Percentiles rank a stretch among this genome's conserved stretches.
Evolutionary conservation across 345 rosid genomes (phyloP).

Genomic region (Eucalyptus brandiana): DNA sequence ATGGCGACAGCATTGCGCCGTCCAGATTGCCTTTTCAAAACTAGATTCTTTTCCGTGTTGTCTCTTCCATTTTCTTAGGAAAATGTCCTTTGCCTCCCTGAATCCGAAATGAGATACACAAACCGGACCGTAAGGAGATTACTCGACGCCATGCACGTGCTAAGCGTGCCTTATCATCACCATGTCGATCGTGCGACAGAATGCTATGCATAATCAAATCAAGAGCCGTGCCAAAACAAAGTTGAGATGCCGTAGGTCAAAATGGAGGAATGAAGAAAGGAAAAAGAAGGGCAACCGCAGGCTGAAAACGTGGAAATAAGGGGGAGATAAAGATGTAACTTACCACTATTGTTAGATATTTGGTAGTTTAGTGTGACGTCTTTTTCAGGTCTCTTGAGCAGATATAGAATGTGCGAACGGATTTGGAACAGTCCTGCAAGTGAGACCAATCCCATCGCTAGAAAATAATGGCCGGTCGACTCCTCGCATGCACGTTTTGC

Average conservation of each 20-base stretch:
- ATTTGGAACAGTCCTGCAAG: neutral
- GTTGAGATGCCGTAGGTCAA: no score
- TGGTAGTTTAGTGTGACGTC: neutral
- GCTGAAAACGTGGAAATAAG: neutral
- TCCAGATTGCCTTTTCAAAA: neutral
- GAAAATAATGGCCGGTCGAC: neutral
- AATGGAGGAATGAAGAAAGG: neutral
- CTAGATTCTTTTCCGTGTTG: neutral
- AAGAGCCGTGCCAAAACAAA: neutral
- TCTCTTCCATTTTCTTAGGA: neutral
- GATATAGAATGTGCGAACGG: neutral
- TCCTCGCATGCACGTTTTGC: neutral
- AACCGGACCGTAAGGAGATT: neutral
- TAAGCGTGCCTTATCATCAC: neutral
- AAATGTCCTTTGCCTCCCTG: neutral
- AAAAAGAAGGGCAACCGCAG: neutral
- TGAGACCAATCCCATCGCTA: neutral
- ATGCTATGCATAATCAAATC: neutral
- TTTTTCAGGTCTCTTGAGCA: neutral
- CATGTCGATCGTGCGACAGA: neutral
- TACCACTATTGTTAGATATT: neutral
- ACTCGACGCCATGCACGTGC: neutral
- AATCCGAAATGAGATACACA: neutral
- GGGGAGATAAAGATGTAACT: neutral
- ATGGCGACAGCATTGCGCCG: neutral